phyloP scores from a whole-genome alignment of 768 basidiomycete species.

The Hygrocybe punicea region DNA sequence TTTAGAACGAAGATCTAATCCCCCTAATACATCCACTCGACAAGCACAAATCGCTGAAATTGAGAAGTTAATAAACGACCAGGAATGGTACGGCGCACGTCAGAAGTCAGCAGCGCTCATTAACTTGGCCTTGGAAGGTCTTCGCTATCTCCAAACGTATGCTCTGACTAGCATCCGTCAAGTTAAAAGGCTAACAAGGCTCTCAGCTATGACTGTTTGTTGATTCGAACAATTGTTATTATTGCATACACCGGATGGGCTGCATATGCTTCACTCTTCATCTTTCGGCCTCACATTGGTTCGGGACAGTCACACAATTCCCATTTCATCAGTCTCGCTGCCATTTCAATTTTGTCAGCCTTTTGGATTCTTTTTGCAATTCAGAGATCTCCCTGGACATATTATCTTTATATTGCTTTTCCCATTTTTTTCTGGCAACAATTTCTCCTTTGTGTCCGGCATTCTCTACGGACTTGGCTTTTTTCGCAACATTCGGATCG shows the following conservation, averaged over 20 bases:
- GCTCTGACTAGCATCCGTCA: neutral
- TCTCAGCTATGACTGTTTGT: constrained; percentile 54
- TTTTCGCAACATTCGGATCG: neutral
- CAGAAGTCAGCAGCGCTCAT: constrained; percentile 51
- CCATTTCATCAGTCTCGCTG: constrained; percentile 14
- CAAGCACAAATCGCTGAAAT: constrained; percentile 39
- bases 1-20: constrained; percentile 37
- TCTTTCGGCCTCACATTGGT: constrained; percentile 45
- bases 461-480: constrained; percentile 11
- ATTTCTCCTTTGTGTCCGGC: constrained; percentile 36
- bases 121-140: constrained; percentile 50
- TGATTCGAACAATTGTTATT: constrained; percentile 68
- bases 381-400: constrained; percentile 67
- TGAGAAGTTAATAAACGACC: constrained; percentile 41
- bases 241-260: constrained; percentile 78
- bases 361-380: constrained; percentile 54
- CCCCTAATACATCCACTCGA: constrained; percentile 35
- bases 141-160: constrained; percentile 77
- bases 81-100: constrained; percentile 50
- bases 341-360: constrained; percentile 26
- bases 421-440: constrained; percentile 76
- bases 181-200: neutral
- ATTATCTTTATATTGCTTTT: constrained; percentile 72
- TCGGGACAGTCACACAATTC: neutral
- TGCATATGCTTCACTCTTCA: constrained; percentile 57